Conservation (phyloP, 208 protist genomes). For the Lotmaria passim region DNA sequence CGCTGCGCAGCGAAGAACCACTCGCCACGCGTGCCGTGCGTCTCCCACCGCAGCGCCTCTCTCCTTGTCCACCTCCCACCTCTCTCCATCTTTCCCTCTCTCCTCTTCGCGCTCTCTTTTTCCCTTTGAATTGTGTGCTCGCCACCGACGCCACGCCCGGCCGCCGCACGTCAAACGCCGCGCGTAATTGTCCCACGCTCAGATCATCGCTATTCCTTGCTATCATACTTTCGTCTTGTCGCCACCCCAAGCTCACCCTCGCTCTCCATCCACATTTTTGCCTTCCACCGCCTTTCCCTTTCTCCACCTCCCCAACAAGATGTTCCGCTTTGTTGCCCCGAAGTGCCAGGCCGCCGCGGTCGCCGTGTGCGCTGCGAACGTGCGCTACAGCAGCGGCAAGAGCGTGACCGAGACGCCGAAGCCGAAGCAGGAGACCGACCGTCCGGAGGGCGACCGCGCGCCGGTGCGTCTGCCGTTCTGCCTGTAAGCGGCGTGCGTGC, state of each 20-base stretch:
- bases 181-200: not conserved
- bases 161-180: too few species aligned
- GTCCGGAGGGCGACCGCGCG: constrained; percentile 4
- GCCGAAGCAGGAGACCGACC: constrained; percentile 9
- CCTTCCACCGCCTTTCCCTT: not conserved
- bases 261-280: too few species aligned
- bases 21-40: too few species aligned
- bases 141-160: too few species aligned
- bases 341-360: constrained; percentile 19
- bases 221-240: not conserved
- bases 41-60: too few species aligned
- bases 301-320: not conserved
- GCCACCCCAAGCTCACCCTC: not conserved
- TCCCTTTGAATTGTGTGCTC: not conserved
- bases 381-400: constrained; percentile 22
- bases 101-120: not conserved
- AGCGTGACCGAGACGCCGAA: not conserved
- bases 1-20: too few species aligned
- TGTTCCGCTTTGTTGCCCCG: constrained; percentile 18
- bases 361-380: constrained; percentile 19
- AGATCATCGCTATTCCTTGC: not conserved
- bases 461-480: constrained; percentile 28
- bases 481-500: not conserved
- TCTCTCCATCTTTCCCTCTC: not conserved
- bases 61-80: not conserved